Base-by-base conservation (phyloP, 1,139 yeast species). In the Hemisphaericaspora xylofermentans region DNA sequence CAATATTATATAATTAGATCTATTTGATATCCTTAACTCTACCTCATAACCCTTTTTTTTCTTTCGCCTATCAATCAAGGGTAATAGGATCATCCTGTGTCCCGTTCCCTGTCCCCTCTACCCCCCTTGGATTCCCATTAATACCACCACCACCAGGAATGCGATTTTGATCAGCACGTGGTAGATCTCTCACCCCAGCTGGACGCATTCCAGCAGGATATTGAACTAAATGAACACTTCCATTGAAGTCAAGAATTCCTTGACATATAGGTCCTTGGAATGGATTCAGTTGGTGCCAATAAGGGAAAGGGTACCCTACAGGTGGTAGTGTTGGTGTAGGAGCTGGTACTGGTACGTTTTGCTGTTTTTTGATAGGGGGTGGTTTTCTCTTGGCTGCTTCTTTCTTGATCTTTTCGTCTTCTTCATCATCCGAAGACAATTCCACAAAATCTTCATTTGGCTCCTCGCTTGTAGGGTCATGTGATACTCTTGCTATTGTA, bases 341-440 rank as follows among this genome's bases (percentile, higher is more conserved):
- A n/a, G n/a, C n/a, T n/a, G n/a, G n/a, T n/a, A n/a, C n/a, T n/a
- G n/a, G n/a, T n/a, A n/a, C n/a, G n/a, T n/a, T n/a, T n/a, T n/a
- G n/a, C n/a, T n/a, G n/a, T n/a, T n/a, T n/a, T n/a, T n/a, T n/a
- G n/a, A 24, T 8, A 6, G 4, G n/a, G 12, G 27, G 27, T 6
- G 27, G 27, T 24, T n/a, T 24, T 12, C 13, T 9, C 12, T 24
- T 24, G 12, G 27, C 10, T 15, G 32, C 36, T 25, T 41, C 37
- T 21, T 14, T 3, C 17, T 28, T 36, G 24, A 42, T 28, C 25
- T 38, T 43, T 25, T 47, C 53, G 21, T 48, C 60, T 14, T 58
- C 64, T 16, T 55, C 66, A 14, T 61, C 66, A 28, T 57, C 66
- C 1, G 64, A 58, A 2, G 67, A 52, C 2, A 64, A 48, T 6